A percentile compares a stretch with the other conserved stretches of the same genome.
Evolutionary conservation across 2,329 filamentous ascomycete species (phyloP).

Genomic region (Erysiphe pulchra): DNA sequence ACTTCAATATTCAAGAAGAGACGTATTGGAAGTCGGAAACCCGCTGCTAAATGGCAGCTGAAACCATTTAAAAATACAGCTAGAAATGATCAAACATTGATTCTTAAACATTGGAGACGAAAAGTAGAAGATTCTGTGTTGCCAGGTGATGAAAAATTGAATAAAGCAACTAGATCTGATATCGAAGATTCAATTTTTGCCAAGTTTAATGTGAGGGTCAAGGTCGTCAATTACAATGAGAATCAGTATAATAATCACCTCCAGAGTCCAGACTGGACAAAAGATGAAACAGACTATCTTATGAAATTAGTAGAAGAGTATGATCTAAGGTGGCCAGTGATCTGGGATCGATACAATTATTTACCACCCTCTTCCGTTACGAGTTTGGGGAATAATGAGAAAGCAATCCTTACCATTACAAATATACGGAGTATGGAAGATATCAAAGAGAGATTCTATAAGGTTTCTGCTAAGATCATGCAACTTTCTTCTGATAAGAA

Average conservation of each 20-base stretch:
- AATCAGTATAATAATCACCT: conserved; percentile 63
- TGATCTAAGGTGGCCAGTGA: conserved; percentile 72
- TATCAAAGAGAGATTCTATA: conserved; percentile 76
- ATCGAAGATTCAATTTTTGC: conserved; percentile 42
- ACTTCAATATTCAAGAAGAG: conserved; percentile 32
- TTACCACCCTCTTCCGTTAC: conserved; percentile 19
- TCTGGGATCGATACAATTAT: conserved; percentile 83
- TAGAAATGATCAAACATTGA: conserved; percentile 36
- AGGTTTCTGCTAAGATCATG: conserved; percentile 61
- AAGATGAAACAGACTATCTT: conserved; percentile 83
- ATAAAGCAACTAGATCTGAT: conserved; percentile 10
- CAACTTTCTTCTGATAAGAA: conserved; percentile 53
- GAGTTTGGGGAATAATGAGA: conserved; percentile 19
- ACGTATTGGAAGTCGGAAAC: conserved; percentile 26
- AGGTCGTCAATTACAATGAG: conserved; percentile 59
- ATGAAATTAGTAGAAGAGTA: conserved; percentile 50
- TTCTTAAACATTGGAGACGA: conserved; percentile 59
- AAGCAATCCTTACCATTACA: conserved; percentile 25
- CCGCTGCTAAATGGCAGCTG: conserved; percentile 37
- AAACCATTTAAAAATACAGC: conserved; percentile 54
- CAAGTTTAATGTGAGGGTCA: conserved; percentile 66
- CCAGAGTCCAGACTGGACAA: conserved; percentile 56
- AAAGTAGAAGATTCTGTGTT: conserved; percentile 23
- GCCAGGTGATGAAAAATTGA: conserved; percentile 14
- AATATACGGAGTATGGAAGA: conserved; percentile 53